Evolutionary conservation across 371 early-diverging fungal genomes (phyloP), one percentile per base, ranked within the genome.

Genomic region (Haplosporangium sp.): DNA sequence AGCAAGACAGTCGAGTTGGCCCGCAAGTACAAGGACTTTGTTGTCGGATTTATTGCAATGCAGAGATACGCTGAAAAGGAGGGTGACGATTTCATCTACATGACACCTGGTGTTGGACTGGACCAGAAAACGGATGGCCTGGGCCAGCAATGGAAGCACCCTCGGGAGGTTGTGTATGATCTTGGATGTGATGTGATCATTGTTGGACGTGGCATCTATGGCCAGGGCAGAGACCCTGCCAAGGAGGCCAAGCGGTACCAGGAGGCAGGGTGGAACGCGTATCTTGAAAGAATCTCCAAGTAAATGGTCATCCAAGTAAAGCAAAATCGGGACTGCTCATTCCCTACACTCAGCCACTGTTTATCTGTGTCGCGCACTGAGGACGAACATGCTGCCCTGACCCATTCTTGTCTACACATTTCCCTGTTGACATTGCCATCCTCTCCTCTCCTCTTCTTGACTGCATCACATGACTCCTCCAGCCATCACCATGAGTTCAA

Each of bases 131-230:
- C 94, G 20, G 99, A 98, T 83, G 89, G 86, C 4, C 81, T 98
- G 42, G 99, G 99, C 42, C 98, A 98, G 83, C 94, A 94, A 83
- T 98, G 98, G 83, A 88, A 96, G 71, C 95, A 96, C 0, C 98
- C 98, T 42, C 83, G 89, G 55, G 84, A 93, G 61, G 97, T 96
- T 36, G 86, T 98, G 60, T 80, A 87, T n/a, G 92, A 93, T 21
- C 89, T 89, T 65, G 92, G 92, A 16, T 92, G 95, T 59, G 99
- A 98, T 86, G 88, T 98, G 18, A 97, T 98, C 70, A 98, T 98
- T 83, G 99, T 98, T 2, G 99, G 99, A 38, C 87, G 99, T 55
- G 98, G 96, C 57, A 95, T 98, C 69, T 97, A 98, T 79, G 95
- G 93, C 23, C 83, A 88, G 6, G 93, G 88, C 18, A 90, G 91